phyloP scores from a whole-genome alignment of 768 basidiomycete species.

The Tremella fuciformis region DNA sequence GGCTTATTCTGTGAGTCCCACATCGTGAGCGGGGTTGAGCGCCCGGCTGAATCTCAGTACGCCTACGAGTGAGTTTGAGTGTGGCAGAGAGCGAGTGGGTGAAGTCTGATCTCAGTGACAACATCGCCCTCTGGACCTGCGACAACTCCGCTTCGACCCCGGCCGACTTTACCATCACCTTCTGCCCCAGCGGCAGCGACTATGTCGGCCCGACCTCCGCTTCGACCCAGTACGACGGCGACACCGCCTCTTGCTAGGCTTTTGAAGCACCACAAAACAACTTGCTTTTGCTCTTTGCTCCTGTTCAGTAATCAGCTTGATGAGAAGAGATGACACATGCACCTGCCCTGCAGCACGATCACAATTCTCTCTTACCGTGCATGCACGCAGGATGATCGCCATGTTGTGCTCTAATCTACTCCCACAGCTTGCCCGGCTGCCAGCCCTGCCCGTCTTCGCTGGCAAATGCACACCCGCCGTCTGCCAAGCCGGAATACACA shows the following conservation, averaged over 20 bases:
- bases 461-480: conserved; percentile 23
- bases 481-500: conserved; percentile 22
- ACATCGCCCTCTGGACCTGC: conserved; percentile 22
- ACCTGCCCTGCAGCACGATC: too few species aligned
- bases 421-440: conserved; percentile 2
- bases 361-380: too few species aligned
- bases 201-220: conserved; percentile 18
- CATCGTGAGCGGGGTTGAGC: not conserved
- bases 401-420: not conserved
- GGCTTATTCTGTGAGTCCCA: conserved; percentile 29
- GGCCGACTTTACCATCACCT: conserved; percentile 29
- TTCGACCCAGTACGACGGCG: conserved; percentile 9
- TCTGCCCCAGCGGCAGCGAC: conserved; percentile 25
- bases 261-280: too few species aligned
- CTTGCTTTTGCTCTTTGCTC: too few species aligned
- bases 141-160: not conserved
- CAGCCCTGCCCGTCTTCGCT: conserved; percentile 19
- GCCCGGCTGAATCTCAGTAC: conserved; percentile 13
- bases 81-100: conserved; percentile 17
- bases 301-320: too few species aligned
- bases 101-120: conserved; percentile 12
- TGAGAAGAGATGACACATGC: too few species aligned
- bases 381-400: too few species aligned
- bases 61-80: conserved; percentile 37
- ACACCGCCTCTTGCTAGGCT: conserved; percentile 18